Evolutionary conservation across 2,329 filamentous ascomycete species (phyloP).

Genomic region (Cryphonectria naterciae): DNA sequence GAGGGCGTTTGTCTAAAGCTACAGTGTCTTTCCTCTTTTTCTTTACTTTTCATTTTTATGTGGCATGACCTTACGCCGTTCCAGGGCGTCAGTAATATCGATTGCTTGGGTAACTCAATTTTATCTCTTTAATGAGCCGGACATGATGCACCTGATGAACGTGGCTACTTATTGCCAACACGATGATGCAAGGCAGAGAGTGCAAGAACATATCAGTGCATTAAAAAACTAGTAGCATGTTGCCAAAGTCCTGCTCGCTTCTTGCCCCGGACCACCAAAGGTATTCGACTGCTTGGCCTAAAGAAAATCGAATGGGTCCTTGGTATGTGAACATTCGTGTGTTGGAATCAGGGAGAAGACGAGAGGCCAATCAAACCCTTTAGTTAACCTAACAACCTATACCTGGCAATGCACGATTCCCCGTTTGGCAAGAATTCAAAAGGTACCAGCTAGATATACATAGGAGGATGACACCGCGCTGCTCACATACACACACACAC

Average conservation of each 20-base stretch:
- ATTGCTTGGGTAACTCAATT: background rate
- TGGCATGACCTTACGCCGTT: background rate
- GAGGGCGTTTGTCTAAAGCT: conserved; percentile 2
- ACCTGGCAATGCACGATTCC: background rate
- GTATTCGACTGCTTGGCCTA: background rate
- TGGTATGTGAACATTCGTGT: background rate
- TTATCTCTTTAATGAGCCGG: background rate
- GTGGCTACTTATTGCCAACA: background rate
- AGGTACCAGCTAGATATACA: background rate
- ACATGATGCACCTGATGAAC: background rate
- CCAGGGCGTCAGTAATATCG: background rate
- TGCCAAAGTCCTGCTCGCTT: background rate
- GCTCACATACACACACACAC: background rate
- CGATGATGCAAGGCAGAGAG: background rate
- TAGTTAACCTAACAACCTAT: background rate
- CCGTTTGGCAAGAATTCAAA: background rate
- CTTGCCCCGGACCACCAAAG: background rate
- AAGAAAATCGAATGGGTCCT: background rate
- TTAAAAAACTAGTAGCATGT: no score
- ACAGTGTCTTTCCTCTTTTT: background rate
- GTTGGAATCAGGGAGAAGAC: background rate
- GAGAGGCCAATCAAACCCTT: background rate
- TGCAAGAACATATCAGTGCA: background rate
- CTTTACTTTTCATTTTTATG: background rate
- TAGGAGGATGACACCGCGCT: background rate